Evolutionary conservation across 2,329 filamentous ascomycete species (phyloP), one percentile per base, ranked within the genome.

Genomic region (Fusarium hostae): DNA sequence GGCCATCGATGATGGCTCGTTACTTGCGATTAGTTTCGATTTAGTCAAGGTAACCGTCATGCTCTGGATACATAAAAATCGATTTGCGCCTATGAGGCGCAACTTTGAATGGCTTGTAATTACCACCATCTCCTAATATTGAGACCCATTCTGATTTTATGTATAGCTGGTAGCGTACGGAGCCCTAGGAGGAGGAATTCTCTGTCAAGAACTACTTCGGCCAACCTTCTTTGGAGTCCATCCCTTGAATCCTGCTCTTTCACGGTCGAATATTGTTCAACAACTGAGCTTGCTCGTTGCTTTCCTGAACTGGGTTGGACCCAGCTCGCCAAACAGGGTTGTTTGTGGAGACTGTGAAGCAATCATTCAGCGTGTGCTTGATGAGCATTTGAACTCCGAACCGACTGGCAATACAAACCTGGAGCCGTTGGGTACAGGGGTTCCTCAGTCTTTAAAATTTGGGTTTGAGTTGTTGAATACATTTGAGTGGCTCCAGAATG

Each of bases 41-140:
- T 81, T 87, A 78, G 83, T 87, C 6, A 81, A 81, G 6, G 75
- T 84, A 20, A 85, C 84, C 1, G 76, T 86, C 30, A 75, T 82
- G 12, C 80, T 86, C 60, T 87, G 85, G 85, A 84, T 83, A 3
- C 83, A 87, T 47, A 80, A 85, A 57, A 85, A 86, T 57, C 79
- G 81, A 1, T 80, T 87, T 18, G 75, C 78, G 0, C 75, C 78
- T 15, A 78, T 84, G 40, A 81, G 83, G 12, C 80, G 80, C 6
- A 83, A 86, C 57, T 86, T 83, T 47, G 85, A 87, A 67, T 86
- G 84, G 84, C 79, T 87, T n/a, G 84, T 85, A 73, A 78, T 80
- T 74, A 34, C 18, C 4, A 10, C 6, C 5, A 22, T 5, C 7
- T 10, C 15, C 12, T 22, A 6, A n/a, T 15, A 9, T 51, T 13